Evolutionary conservation across 345 rosid species (phyloP), one percentile per base, ranked within the genome.

Genomic region (Raphanus sativus): DNA sequence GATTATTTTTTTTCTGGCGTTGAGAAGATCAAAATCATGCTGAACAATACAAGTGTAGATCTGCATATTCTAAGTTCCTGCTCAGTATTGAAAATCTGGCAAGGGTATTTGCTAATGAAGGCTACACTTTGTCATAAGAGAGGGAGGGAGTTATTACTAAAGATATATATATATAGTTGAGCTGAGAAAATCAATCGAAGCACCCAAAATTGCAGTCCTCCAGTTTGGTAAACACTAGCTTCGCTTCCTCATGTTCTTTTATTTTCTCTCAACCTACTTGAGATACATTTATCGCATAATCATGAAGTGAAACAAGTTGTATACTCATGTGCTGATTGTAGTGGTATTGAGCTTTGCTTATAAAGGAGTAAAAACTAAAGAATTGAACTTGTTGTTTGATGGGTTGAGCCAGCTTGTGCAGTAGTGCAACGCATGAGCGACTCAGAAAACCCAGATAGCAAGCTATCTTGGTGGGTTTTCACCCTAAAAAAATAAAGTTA

Each of bases 161-260:
- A 79, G 98, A n/a, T n/a, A n/a, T n/a, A n/a, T n/a, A 21, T 21
- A 94, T 85, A 97, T 94, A 38, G 89, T 88, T 77, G 78, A 86
- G 73, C 90, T 94, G 54, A 86, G 98, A 82, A 90, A 87, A 83
- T 84, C 88, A 13, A 92, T 94, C 24, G 93, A 88, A 58, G 97
- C 92, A n/a, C 98, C 97, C 69, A 97, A 97, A 86, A 92, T 94
- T 97, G 92, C 89, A 54, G 98, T 94, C 77, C 97, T 94, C 66
- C 98, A 94, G 80, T 94, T 94, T 83, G 98, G 98, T 94, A 89
- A 79, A 26, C 29, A 21, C 21, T 12, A 59, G 0, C 65, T 33
- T 6, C 21, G 28, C 65, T 50, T 52, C 45, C 66, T 52, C 62
- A 61, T 73, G 15, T 36, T 64, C 15, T 7, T 71, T 2, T 24